phyloP scores from a whole-genome alignment of 2,329 filamentous ascomycete species.

The Ophiocordyceps robertsii region DNA sequence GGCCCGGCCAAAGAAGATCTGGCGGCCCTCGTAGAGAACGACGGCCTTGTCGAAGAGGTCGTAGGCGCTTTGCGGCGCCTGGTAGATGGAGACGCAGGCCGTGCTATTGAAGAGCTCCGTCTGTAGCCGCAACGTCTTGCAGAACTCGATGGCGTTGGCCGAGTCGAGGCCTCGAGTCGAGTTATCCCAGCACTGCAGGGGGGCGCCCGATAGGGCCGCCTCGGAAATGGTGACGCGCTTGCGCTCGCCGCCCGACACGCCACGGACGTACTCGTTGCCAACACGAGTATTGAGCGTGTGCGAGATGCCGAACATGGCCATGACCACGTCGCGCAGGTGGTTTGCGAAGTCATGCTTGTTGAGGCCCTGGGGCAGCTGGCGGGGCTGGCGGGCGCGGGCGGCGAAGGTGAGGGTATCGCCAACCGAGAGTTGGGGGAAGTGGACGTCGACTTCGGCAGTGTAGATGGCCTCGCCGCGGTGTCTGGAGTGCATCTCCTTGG shows the following conservation, averaged over 20 bases:
- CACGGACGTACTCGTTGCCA: constrained; percentile 62
- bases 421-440: constrained; percentile 65
- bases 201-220: constrained; percentile 43
- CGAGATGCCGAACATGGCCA: constrained; percentile 63
- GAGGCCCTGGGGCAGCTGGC: constrained; percentile 44
- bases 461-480: constrained; percentile 82
- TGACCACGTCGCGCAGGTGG: constrained; percentile 57
- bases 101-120: constrained; percentile 54
- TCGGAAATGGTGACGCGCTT: constrained; percentile 54
- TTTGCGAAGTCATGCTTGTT: constrained; percentile 39
- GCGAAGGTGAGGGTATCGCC: constrained; percentile 71
- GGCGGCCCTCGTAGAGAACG: constrained; percentile 46
- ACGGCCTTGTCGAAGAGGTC: constrained; percentile 48
- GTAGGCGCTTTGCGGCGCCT: constrained; percentile 51
- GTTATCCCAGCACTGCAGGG: constrained; percentile 58
- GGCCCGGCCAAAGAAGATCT: constrained; percentile 50
- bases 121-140: constrained; percentile 53
- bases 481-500: constrained; percentile 61
- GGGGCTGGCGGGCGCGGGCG: constrained; percentile 54
- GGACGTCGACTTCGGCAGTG: constrained; percentile 71
- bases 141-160: constrained; percentile 65
- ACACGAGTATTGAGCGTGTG: constrained; percentile 62
- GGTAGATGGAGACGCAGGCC: constrained; percentile 61
- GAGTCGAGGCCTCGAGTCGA: constrained; percentile 61
- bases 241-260: constrained; percentile 62